Conservation (phyloP, 345 rosid genomes). For the Salix udensis region DNA sequence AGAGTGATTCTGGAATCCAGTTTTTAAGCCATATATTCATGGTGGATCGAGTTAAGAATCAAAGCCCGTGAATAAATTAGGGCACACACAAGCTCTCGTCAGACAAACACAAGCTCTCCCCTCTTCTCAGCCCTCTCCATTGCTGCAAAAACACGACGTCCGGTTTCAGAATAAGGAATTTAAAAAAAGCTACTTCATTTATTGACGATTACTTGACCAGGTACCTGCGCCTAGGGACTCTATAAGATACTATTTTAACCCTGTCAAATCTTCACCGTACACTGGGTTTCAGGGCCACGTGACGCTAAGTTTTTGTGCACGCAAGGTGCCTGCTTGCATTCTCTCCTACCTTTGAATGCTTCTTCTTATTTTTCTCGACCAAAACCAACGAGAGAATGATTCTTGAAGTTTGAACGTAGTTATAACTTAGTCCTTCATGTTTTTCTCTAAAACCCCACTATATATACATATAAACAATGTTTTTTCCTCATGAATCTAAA, state of each 20-base stretch:
- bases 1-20: background rate
- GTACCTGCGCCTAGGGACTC: background rate
- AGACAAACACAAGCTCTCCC: background rate
- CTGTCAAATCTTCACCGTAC: background rate
- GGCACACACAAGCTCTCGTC: background rate
- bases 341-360: background rate
- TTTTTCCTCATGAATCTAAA: too few relatives aligned
- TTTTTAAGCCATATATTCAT: background rate
- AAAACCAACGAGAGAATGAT: background rate
- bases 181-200: background rate
- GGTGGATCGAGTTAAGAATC: background rate
- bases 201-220: background rate
- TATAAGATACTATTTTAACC: background rate
- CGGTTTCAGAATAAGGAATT: background rate
- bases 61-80: background rate
- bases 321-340: background rate
- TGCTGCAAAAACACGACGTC: background rate
- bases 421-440: background rate
- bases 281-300: background rate
- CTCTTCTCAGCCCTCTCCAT: background rate
- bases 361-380: background rate
- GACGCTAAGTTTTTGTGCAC: background rate
- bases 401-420: background rate
- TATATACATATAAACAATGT: too few relatives aligned
- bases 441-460: too few relatives aligned